Evolutionary conservation across 2,329 filamentous ascomycete genomes (phyloP), one percentile per base, ranked within the genome.

Genomic region (Alternaria gansuensis): DNA sequence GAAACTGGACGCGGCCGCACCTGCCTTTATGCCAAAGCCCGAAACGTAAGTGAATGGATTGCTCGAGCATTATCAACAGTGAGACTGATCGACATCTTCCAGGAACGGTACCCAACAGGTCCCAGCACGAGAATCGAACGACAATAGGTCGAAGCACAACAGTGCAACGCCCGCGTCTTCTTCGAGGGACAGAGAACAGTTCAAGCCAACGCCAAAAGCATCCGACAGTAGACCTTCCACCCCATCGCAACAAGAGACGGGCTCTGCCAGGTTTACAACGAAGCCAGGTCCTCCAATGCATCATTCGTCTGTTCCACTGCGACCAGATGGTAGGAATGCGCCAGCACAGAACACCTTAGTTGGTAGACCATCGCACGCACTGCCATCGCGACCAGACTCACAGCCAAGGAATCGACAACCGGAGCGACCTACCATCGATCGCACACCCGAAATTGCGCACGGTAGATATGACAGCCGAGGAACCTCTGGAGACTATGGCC

Each of bases 301-400:
- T 55, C 29, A 62, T 21, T 63, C 64, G 2, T 60, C 67, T 29
- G 62, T 71, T 31, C 72, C 75, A 21, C 61, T 61, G 36, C 73
- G 76, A 34, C 72, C 74, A 28, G 75, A 80, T 26, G 68, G 66
- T 24, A 73, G 72, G 23, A 70, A 73, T 57, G 64, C 70, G 28
- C 60, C 65, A 8, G 60, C 50, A 21, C 75, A 77, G 48, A 55
- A 62, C n/a, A 52, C 68, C 24, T 60, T 67, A 37, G 55, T 63
- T 40, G 64, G 67, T 24, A 72, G 75, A 56, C 59, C 66, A 45
- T 67, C 77, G 28, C 80, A 80, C 62, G 75, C 75, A 14, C 76
- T 89, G 6, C 87, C 87, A 1, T 86, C 77, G 53, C 81, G 86
- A 54, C 87, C 87, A 14, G 85, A 88, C 62, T 81, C 86, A 10